phyloP scores from a whole-genome alignment of 495 filamentous ascomycete species.

The Annulohypoxylon stygium region DNA sequence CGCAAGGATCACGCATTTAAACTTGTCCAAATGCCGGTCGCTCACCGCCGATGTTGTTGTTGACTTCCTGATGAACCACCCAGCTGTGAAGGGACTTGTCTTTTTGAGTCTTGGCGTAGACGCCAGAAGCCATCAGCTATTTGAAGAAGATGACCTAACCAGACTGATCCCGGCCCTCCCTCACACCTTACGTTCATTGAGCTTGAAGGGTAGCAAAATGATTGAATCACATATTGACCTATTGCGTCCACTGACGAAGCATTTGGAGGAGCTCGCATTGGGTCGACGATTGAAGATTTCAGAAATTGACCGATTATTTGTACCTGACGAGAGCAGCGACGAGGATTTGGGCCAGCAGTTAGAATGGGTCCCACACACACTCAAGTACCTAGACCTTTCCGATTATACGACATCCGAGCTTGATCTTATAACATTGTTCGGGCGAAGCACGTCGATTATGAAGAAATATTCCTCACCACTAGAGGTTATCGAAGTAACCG shows the following conservation, averaged over 20 bases:
- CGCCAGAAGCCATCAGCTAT: constrained; percentile 76
- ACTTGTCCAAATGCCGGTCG: constrained; percentile 79
- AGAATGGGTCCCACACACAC: constrained; percentile 70
- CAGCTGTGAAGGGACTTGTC: constrained; percentile 74
- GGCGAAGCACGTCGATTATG: constrained; percentile 69
- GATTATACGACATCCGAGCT: constrained; percentile 73
- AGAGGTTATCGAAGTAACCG: constrained; percentile 81
- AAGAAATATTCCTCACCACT: constrained; percentile 74
- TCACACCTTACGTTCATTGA: constrained; percentile 76
- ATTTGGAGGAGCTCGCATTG: constrained; percentile 83
- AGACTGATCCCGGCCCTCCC: constrained; percentile 78
- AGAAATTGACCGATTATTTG: constrained; percentile 72
- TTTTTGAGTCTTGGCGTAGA: constrained; percentile 83
- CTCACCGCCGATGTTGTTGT: constrained; percentile 76
- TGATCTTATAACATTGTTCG: constrained; percentile 73
- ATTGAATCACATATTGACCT: constrained; percentile 72
- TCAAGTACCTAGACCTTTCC: constrained; percentile 81
- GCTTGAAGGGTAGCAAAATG: constrained; percentile 81
- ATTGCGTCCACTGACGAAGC: constrained; percentile 79
- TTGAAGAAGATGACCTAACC: constrained; percentile 74
- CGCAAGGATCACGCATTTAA: constrained; percentile 82
- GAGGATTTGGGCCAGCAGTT: constrained; percentile 49
- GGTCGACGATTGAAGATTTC: constrained; percentile 74
- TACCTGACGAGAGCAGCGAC: constrained; percentile 58
- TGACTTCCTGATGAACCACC: constrained; percentile 79